These are phyloP conservation scores for Hippophae rhamnoides DNA, from an alignment of 306 rosid genomes.

Conservation along the genomic window DNA sequence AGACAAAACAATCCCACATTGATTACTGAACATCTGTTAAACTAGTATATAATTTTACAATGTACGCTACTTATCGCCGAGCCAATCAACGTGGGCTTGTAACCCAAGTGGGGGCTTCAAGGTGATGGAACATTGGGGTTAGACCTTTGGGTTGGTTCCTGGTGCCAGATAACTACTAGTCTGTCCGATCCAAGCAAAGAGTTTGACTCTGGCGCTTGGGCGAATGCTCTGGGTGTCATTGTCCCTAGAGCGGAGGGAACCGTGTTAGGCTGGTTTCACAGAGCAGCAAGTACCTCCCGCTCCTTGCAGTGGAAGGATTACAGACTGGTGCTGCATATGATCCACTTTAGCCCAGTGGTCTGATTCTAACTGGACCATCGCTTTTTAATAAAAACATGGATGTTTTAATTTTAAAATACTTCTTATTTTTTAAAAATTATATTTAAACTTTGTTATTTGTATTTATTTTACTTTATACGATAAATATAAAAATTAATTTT, in stretches of 20 bases:
- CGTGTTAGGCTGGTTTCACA: slow-evolving; percentile 29
- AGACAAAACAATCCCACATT: no score
- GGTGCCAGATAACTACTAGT: background rate
- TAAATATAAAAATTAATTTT: no score
- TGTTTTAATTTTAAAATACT: no score
- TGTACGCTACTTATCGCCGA: background rate
- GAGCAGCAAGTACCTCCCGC: slow-evolving; percentile 22
- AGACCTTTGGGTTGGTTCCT: background rate
- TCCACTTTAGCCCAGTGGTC: no score
- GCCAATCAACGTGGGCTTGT: slow-evolving; percentile 5
- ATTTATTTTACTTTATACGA: no score
- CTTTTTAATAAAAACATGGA: no score
- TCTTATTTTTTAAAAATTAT: no score
- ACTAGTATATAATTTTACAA: no score
- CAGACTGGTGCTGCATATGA: no score
- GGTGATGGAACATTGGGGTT: background rate
- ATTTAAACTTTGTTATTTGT: no score
- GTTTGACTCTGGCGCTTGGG: background rate
- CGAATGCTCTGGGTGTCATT: background rate
- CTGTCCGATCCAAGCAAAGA: slow-evolving; percentile 6
- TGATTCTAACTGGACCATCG: no score
- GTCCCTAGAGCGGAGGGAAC: slow-evolving; percentile 5
- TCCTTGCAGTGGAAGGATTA: background rate
- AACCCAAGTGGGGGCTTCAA: slow-evolving; percentile 1
- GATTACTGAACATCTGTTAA: no score